Percentiles rank a stretch among this genome's conserved stretches.
Conservation (phyloP, 805 yeast genomes). For the Blastobotrys parvus region DNA sequence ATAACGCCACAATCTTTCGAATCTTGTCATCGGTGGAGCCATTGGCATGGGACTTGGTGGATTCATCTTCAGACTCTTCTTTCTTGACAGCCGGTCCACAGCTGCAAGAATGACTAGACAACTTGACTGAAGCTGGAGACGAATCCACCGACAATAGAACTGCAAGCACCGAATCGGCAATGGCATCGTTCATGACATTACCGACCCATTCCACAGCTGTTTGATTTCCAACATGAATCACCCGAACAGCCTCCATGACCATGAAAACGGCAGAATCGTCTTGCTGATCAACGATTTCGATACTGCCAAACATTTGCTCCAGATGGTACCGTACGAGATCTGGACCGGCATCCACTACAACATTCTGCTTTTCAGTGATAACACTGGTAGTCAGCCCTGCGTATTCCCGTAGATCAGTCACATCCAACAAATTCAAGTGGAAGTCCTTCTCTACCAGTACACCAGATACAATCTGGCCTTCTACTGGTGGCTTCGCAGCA, state of each 20-base stretch:
- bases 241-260: slow-evolving; percentile 58
- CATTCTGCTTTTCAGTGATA: slow-evolving; percentile 70
- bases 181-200: slow-evolving; percentile 79
- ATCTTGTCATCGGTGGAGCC: slow-evolving; percentile 26
- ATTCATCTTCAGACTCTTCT: slow-evolving; percentile 14
- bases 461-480: slow-evolving; percentile 56
- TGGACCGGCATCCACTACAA: slow-evolving; percentile 72
- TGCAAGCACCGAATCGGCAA: slow-evolving; percentile 91
- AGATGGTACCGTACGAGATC: slow-evolving; percentile 83
- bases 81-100: slow-evolving; percentile 29
- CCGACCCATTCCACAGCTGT: slow-evolving; percentile 86
- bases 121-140: slow-evolving; percentile 88
- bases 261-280: slow-evolving; percentile 26
- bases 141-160: slow-evolving; percentile 87
- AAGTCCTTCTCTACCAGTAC: slow-evolving; percentile 87
- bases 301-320: slow-evolving; percentile 88
- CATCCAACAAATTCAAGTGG: slow-evolving; percentile 71
- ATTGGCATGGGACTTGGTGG: slow-evolving; percentile 25
- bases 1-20: slow-evolving; percentile 49
- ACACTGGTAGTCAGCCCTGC: slow-evolving; percentile 80
- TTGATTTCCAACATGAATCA: slow-evolving; percentile 39
- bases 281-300: slow-evolving; percentile 55
- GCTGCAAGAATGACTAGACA: slow-evolving; percentile 54
- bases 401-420: slow-evolving; percentile 82
- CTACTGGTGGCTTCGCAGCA: slow-evolving; percentile 40